Conservation (phyloP, 2,329 filamentous ascomycete genomes). For the Aspergillus oerlinghausenensis region DNA sequence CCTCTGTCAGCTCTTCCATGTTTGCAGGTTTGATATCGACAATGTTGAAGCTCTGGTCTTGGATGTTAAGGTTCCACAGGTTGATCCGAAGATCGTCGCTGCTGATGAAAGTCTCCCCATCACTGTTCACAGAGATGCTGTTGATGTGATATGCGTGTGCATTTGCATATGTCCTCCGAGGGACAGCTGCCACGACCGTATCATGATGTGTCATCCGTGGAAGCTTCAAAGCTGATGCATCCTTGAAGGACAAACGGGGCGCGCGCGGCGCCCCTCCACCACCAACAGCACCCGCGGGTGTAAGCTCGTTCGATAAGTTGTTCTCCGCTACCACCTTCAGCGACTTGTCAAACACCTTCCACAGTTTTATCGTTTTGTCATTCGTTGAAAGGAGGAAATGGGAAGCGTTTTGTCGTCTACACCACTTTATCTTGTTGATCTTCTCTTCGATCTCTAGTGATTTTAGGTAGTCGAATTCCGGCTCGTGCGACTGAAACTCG, state of each 20-base stretch:
- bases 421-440: constrained; percentile 99
- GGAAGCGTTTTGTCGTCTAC: constrained; percentile 92
- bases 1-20: constrained; percentile 98
- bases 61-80: constrained; percentile 98
- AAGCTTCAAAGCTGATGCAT: constrained; percentile 78
- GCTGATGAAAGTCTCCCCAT: constrained; percentile 98
- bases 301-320: constrained; percentile 92
- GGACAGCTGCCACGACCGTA: constrained; percentile 94
- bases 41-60: constrained; percentile 99
- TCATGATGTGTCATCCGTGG: constrained; percentile 96
- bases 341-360: constrained; percentile 99
- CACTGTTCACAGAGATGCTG: constrained; percentile 99
- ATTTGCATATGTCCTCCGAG: constrained; percentile 93
- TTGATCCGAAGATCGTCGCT: constrained; percentile 97
- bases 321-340: constrained; percentile 98
- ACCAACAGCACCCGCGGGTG: constrained; percentile 65
- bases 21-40: constrained; percentile 99
- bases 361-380: constrained; percentile 99
- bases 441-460: constrained; percentile 99
- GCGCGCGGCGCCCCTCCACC: constrained; percentile 73
- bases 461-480: constrained; percentile 98
- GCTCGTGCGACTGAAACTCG: constrained; percentile 98
- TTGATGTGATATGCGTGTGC: constrained; percentile 99
- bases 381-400: constrained; percentile 98
- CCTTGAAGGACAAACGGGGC: constrained; percentile 71